A percentile compares a stretch with the other conserved stretches of the same genome.
Evolutionary conservation across 2,329 filamentous ascomycete genomes (phyloP).

Genomic region (Cercospora sesami): DNA sequence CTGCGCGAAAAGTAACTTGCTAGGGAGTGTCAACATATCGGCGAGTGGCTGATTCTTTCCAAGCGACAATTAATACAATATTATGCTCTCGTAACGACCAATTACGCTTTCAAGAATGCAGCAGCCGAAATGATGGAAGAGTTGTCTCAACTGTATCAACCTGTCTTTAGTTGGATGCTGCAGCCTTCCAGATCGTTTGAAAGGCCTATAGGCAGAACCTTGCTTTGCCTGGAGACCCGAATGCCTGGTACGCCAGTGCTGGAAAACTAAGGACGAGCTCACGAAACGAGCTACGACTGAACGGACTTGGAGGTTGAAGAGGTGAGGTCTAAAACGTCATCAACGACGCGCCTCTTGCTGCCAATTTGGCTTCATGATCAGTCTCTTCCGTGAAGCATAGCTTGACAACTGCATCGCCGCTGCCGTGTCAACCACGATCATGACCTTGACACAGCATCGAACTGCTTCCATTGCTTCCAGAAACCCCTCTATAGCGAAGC

Average conservation of each 20-base stretch:
- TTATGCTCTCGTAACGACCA: not conserved
- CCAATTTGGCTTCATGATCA: not conserved
- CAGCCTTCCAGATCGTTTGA: too few relatives aligned
- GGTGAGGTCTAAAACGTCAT: too few relatives aligned
- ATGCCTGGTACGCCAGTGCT: too few relatives aligned
- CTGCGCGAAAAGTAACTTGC: not conserved
- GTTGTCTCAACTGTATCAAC: too few relatives aligned
- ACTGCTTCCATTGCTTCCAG: not conserved
- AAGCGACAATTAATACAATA: not conserved
- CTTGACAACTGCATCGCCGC: not conserved
- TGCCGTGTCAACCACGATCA: not conserved
- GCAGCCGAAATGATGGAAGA: not conserved
- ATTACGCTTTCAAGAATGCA: not conserved
- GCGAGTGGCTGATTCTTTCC: not conserved
- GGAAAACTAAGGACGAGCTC: too few relatives aligned
- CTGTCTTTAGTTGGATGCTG: too few relatives aligned
- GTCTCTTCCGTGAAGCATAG: not conserved
- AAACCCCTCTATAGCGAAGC: not conserved
- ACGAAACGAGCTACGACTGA: too few relatives aligned
- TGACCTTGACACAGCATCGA: not conserved
- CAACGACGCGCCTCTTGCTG: not conserved
- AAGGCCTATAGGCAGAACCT: too few relatives aligned
- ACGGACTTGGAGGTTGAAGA: too few relatives aligned
- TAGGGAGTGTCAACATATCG: not conserved
- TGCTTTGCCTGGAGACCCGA: too few relatives aligned